These are phyloP conservation scores for Tolypocladium guangdongense DNA, from an alignment of 2,329 filamentous ascomycete genomes.

Conservation along the genomic window DNA sequence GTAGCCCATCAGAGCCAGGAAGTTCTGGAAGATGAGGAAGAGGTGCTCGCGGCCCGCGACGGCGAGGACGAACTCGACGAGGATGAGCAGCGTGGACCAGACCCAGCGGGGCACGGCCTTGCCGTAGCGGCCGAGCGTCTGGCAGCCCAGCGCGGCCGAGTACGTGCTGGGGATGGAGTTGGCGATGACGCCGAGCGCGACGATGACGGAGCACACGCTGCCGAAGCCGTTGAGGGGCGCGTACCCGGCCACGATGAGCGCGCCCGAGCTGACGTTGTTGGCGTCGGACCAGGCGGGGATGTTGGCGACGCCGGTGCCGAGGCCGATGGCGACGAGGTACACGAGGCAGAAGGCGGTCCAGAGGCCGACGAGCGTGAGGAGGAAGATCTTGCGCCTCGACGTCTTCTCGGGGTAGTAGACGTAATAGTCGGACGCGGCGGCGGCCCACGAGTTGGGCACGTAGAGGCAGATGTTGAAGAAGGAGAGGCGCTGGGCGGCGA, in stretches of 20 bases:
- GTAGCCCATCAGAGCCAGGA: conserved; percentile 42
- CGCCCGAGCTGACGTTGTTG: conserved; percentile 41
- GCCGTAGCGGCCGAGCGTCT: conserved; percentile 44
- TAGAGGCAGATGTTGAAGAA: conserved; percentile 62
- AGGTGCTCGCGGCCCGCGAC: conserved; percentile 42
- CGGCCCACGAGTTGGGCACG: conserved; percentile 45
- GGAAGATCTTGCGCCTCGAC: conserved; percentile 51
- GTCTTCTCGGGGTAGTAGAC: conserved; percentile 61
- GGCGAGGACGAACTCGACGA: conserved; percentile 43
- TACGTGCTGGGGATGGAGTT: conserved; percentile 47
- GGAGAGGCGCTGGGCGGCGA: conserved; percentile 46
- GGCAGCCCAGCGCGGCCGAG: conserved; percentile 46
- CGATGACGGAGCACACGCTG: conserved; percentile 43
- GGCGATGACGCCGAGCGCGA: conserved; percentile 42
- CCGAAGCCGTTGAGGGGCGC: conserved; percentile 43
- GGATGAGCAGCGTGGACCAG: conserved; percentile 42
- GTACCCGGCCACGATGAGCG: conserved; percentile 45
- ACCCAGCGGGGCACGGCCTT: conserved; percentile 40
- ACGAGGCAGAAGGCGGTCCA: conserved; percentile 50
- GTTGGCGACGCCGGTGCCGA: conserved; percentile 38
- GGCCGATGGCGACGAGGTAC: conserved; percentile 51
- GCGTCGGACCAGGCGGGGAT: conserved; percentile 38
- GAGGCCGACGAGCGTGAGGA: conserved; percentile 58
- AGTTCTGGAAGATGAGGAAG: conserved; percentile 42
- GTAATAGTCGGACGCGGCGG: conserved; percentile 68